A percentile compares a stretch with the other conserved stretches of the same genome.
Evolutionary conservation across 768 basidiomycete species (phyloP).

Genomic region (Lanmaoa rubissima): DNA sequence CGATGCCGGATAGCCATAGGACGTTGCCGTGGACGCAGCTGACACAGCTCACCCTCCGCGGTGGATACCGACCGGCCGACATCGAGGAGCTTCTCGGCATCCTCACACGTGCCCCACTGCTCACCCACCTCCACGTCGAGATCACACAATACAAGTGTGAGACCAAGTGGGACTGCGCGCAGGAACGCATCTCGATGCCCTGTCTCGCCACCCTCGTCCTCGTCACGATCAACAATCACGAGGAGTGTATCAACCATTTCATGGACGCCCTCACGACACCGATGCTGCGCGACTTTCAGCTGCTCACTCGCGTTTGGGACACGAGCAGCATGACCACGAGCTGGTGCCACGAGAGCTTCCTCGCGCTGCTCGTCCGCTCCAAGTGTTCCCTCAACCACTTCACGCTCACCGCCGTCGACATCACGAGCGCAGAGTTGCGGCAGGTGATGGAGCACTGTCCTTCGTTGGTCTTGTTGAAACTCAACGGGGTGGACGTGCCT

Average conservation of each 20-base stretch:
- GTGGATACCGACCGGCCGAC: conserved; percentile 29
- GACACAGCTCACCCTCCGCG: conserved; percentile 32
- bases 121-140: conserved; percentile 31
- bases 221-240: conserved; percentile 31
- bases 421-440: conserved; percentile 21
- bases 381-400: conserved; percentile 31
- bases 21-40: conserved; percentile 34
- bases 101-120: conserved; percentile 26
- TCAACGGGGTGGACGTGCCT: conserved; percentile 28
- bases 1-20: conserved; percentile 31
- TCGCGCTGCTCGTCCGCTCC: conserved; percentile 27
- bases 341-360: conserved; percentile 31
- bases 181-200: conserved; percentile 27
- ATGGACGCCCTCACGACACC: conserved; percentile 27
- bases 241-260: conserved; percentile 26
- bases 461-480: conserved; percentile 29
- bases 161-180: conserved; percentile 25
- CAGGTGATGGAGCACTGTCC: conserved; percentile 30
- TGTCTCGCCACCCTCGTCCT: conserved; percentile 31
- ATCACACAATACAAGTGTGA: conserved; percentile 32
- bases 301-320: conserved; percentile 35
- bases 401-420: conserved; percentile 27
- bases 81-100: conserved; percentile 25
- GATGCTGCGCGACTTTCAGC: conserved; percentile 28
- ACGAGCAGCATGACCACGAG: conserved; percentile 27